These are phyloP conservation scores for Serendipita indica DNA, from an alignment of 768 basidiomycete genomes.

Conservation along the genomic window DNA sequence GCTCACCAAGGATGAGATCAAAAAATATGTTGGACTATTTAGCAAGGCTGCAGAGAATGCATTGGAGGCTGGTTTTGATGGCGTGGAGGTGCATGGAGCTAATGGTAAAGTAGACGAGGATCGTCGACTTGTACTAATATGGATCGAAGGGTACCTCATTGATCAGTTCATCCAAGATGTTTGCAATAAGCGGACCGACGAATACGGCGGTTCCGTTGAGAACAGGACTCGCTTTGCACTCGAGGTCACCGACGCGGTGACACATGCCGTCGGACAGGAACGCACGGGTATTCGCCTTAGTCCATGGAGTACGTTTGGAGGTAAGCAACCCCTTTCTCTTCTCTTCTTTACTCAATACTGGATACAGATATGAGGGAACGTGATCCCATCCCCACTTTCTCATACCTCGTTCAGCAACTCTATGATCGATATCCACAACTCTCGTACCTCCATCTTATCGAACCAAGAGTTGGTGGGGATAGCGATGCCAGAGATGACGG, in stretches of 20 bases:
- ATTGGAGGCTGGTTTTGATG: constrained; percentile 52
- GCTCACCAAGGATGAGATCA: constrained; percentile 34
- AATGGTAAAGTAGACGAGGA: constrained; percentile 21
- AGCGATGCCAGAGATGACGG: background rate
- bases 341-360: background rate
- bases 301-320: constrained; percentile 30
- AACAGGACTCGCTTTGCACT: constrained; percentile 41
- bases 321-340: background rate
- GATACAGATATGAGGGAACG: constrained; percentile 29
- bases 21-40: constrained; percentile 34
- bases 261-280: constrained; percentile 36
- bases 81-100: constrained; percentile 31
- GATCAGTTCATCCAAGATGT: constrained; percentile 49
- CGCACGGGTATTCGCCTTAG: constrained; percentile 42
- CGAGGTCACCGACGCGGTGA: constrained; percentile 39
- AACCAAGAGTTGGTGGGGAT: constrained; percentile 21
- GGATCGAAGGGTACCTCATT: constrained; percentile 26
- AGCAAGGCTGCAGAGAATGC: constrained; percentile 41
- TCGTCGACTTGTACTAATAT: constrained; percentile 9
- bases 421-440: constrained; percentile 29
- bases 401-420: constrained; percentile 34
- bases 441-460: constrained; percentile 36
- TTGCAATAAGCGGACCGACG: constrained; percentile 42
- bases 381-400: constrained; percentile 41
- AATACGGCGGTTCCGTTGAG: constrained; percentile 53